A percentile compares a stretch with the other conserved stretches of the same genome.
phyloP scores from a whole-genome alignment of 345 rosid species.

The Microcos paniculata region DNA sequence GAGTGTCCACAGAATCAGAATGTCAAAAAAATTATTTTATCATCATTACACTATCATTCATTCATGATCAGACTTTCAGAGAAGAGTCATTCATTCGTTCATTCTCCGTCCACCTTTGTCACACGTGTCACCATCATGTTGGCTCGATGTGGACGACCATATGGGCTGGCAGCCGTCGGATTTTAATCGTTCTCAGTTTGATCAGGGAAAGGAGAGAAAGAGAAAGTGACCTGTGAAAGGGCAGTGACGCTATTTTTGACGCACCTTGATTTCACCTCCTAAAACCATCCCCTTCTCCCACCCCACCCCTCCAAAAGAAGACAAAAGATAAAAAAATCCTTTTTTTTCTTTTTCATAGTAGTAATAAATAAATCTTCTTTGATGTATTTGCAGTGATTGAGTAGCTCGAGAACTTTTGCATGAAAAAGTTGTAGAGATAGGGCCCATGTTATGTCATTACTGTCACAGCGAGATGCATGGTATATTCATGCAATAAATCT shows the following conservation, averaged over 20 bases:
- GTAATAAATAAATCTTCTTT: constrained; percentile 12
- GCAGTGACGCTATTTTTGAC: constrained; percentile 9
- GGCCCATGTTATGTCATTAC: constrained; percentile 20
- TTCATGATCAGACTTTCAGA: background rate
- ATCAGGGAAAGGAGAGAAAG: too few relatives aligned
- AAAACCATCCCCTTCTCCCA: background rate
- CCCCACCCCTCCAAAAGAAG: background rate
- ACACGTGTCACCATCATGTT: constrained; percentile 31
- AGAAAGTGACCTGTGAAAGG: background rate
- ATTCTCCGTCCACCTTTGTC: constrained; percentile 15
- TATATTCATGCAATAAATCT: constrained; percentile 36
- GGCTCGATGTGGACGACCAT: constrained; percentile 13
- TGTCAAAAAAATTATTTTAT: constrained; percentile 43
- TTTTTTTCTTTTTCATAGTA: background rate
- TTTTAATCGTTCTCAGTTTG: constrained; percentile 8
- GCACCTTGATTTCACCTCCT: constrained; percentile 17
- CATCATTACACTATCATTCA: constrained; percentile 58
- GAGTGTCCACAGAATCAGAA: constrained; percentile 8
- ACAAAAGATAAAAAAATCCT: background rate
- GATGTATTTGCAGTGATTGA: constrained; percentile 31
- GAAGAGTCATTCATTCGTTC: background rate
- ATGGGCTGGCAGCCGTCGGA: constrained; percentile 36
- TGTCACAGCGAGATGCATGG: constrained; percentile 22
- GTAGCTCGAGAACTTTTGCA: constrained; percentile 52
- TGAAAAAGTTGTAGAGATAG: constrained; percentile 32